phyloP scores from a whole-genome alignment of 495 filamentous ascomycete species.

The Neurospora tetrasperma region DNA sequence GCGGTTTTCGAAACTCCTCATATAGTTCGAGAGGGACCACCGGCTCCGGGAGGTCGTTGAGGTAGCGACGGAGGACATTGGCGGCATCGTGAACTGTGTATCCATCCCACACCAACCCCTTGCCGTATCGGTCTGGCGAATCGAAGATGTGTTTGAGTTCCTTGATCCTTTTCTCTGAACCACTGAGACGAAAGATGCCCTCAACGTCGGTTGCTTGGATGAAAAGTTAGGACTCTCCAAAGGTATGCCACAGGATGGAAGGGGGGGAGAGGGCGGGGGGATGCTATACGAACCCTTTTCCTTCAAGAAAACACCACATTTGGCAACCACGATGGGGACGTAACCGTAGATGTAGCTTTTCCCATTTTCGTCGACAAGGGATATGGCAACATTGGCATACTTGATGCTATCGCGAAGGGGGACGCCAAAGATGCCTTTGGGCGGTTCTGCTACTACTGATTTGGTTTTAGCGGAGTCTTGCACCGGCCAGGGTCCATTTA shows the following conservation, averaged over 20 bases:
- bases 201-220: constrained; percentile 81
- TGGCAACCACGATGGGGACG: constrained; percentile 96
- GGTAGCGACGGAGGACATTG: constrained; percentile 88
- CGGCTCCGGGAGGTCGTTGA: constrained; percentile 90
- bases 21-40: constrained; percentile 95
- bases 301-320: constrained; percentile 96
- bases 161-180: constrained; percentile 97
- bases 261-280: background rate
- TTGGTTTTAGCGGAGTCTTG: constrained; percentile 4
- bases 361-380: constrained; percentile 79
- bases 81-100: constrained; percentile 99
- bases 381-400: constrained; percentile 98
- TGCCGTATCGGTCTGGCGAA: constrained; percentile 91
- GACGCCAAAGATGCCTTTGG: constrained; percentile 76
- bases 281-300: constrained; percentile 70
- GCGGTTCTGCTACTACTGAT: constrained; percentile 26
- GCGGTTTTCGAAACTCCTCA: constrained; percentile 75
- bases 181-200: constrained; percentile 92
- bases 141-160: constrained; percentile 87
- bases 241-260: constrained; percentile 5
- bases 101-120: constrained; percentile 91
- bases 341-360: constrained; percentile 98
- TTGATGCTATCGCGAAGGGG: constrained; percentile 89
- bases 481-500: constrained; percentile 3
- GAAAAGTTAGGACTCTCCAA: constrained; percentile 9